Evolutionary conservation across 2,329 filamentous ascomycete genomes (phyloP).

Genomic region (Colletotrichum salicis): DNA sequence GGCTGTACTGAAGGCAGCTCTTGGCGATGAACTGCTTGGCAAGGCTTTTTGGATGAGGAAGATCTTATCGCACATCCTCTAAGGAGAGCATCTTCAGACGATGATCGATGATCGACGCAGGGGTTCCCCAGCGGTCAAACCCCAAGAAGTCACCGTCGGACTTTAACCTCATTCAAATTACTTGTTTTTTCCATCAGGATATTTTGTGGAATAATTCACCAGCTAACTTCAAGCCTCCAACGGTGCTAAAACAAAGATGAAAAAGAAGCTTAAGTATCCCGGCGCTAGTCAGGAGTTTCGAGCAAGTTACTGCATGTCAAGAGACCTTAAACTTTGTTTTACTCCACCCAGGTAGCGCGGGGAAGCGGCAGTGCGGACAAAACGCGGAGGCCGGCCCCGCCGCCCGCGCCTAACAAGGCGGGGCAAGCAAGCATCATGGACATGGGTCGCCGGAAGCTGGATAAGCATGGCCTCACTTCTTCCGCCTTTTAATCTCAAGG

Average conservation of each 20-base stretch:
- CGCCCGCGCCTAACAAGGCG: neutral
- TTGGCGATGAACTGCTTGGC: slow-evolving; percentile 15
- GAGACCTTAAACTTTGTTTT: slow-evolving; percentile 1
- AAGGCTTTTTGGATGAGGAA: slow-evolving; percentile 1
- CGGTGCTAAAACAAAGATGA: slow-evolving; percentile 12
- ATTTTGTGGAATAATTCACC: neutral
- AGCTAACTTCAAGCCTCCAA: slow-evolving; percentile 7
- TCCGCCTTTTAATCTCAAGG: neutral
- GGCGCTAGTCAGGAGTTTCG: slow-evolving; percentile 14
- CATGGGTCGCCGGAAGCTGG: neutral
- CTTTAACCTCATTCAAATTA: neutral
- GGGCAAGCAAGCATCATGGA: neutral
- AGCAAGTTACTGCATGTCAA: neutral
- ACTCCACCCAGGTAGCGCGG: neutral
- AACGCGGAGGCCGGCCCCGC: neutral
- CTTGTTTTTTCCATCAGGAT: neutral
- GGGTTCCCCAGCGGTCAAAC: neutral
- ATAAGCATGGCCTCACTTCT: neutral
- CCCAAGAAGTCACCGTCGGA: neutral
- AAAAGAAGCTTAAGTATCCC: neutral
- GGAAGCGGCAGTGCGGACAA: neutral
- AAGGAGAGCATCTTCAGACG: slow-evolving; percentile 1
- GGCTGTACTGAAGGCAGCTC: slow-evolving; percentile 7
- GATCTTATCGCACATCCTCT: neutral
- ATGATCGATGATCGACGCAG: neutral